These are phyloP conservation scores for Globisporangium recalcitrans DNA, from an alignment of 352 stramenopile genomes.

Conservation along the genomic window DNA sequence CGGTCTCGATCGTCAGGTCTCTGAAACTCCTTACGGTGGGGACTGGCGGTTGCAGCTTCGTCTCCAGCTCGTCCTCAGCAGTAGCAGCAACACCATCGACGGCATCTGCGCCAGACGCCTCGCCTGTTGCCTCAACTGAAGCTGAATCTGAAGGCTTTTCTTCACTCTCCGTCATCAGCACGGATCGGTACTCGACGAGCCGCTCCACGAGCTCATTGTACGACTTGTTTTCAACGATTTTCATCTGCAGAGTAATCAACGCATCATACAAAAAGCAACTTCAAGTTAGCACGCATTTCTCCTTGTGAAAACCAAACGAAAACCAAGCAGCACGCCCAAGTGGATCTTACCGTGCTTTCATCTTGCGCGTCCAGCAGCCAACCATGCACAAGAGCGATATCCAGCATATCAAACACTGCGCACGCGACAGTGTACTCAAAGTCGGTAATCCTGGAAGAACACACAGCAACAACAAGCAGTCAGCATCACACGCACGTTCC, in stretches of 20 bases:
- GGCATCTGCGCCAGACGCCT: background rate
- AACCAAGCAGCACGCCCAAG: background rate
- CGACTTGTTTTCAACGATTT: slow-evolving; percentile 86
- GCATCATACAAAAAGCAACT: background rate
- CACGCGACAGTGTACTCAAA: slow-evolving; percentile 96
- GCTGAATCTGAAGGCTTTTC: slow-evolving; percentile 14
- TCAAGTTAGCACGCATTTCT: background rate
- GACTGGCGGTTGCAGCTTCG: slow-evolving; percentile 8
- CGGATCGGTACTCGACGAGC: slow-evolving; percentile 86
- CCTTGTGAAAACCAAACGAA: too few species aligned
- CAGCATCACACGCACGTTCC: slow-evolving; percentile 3
- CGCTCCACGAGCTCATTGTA: slow-evolving; percentile 98
- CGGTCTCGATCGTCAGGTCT: slow-evolving; percentile 41
- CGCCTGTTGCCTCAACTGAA: slow-evolving; percentile 6
- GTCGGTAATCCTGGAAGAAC: slow-evolving; percentile 54
- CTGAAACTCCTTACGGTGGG: slow-evolving; percentile 20
- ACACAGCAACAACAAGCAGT: background rate
- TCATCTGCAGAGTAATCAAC: slow-evolving; percentile 24
- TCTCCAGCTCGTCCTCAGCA: slow-evolving; percentile 6
- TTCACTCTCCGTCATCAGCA: slow-evolving; percentile 56
- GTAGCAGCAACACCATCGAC: slow-evolving; percentile 4
- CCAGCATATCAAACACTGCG: slow-evolving; percentile 94
- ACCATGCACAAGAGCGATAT: slow-evolving; percentile 94
- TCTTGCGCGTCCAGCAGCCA: slow-evolving; percentile 96
- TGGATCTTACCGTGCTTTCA: slow-evolving; percentile 44